Evolutionary conservation across 176 grass and related monocot genomes (phyloP), one percentile per base, ranked within the genome.

Genomic region (Triticum dicoccoides): DNA sequence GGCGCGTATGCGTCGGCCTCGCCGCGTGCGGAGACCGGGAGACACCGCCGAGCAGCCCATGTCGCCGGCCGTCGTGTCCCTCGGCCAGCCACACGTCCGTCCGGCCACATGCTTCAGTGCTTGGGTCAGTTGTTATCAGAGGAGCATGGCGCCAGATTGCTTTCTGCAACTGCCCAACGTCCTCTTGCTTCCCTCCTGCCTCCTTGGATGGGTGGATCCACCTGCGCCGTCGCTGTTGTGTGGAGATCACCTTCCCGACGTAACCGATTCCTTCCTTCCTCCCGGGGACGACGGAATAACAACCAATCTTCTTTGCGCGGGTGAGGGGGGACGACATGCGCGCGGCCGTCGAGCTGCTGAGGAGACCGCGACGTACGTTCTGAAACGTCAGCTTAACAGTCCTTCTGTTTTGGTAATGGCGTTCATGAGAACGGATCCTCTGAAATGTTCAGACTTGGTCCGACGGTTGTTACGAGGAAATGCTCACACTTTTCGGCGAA

Each of bases 11-110:
- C 42, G 42, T 45, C 42, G 42, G 51, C 15, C 51, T 54, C 51
- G 15, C 51, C 15, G 51, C 51, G 42, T 12, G 21, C 23, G 69
- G 35, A n/a, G 69, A 76, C 73, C 73, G 45, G 7, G 14, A 11
- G 73, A 77, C 73, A 77, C 20, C 73, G 47, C 73, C 41, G 73
- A 77, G 7, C 73, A 18, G 47, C 47, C 47, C 47, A 77, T 77
- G 74, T 77, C 47, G 49, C 15, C 74, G 47, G 74, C 47, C 73
- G 73, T 3, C 71, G 41, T 47, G 71, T 27, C 23, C 71, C 11
- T 23, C 6, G 13, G 42, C 24, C 42, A 75, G 42, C 42, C 13
- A 75, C 72, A 17, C 12, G n/a, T 47, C 13, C 9, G 52, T 0
- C 12, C 21, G 29, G 29, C 29, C 29, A 29, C 29, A 29, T 29